Evolutionary conservation across 164 flowering plant species (phyloP), one percentile per base, ranked within the genome.

Genomic region (Annona squamosa): DNA sequence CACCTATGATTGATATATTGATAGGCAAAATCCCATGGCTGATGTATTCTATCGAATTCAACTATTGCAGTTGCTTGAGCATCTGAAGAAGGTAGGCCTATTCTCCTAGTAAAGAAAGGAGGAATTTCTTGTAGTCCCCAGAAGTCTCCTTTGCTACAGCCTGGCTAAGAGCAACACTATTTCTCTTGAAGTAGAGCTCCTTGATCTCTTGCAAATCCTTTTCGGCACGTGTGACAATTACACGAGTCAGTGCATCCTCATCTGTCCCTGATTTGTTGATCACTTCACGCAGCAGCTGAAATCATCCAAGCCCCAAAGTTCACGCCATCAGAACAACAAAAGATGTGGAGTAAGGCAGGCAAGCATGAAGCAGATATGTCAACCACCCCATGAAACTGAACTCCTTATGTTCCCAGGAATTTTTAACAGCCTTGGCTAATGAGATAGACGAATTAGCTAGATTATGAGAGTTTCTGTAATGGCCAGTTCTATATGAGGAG

Each of bases 41-140:
- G 6, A 13, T 48, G 57, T 5, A 2, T 13, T 48, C 57, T 48
- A 48, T 48, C 12, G 57, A 48, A 48, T 48, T 48, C 13, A 52
- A 52, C 57, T 48, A 5, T 13, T 26, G 37, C 37, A 26, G 37
- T 26, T 26, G 37, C 37, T 26, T 26, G 37, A 26, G 37, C 37
- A 26, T 26, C 37, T 26, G 37, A 26, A 2, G 12, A 48, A 48
- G 2, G 5, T 13, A 48, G 57, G 10, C 71, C 44, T 71, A 81
- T 67, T 78, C 82, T 13, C 97, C 94, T 7, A 89, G 77, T 68
- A 92, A 73, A 48, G 89, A 79, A 19, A 92, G 90, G 81, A 92
- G 94, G 83, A 91, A 84, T 56, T 75, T 78, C 84, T 88, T 79
- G 80, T 91, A 92, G 72, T 94, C 86, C 19, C 99, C 96, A 75